phyloP scores from a whole-genome alignment of 1,284 basidiomycete genomes.

The Cutaneotrichosporon curvatum region DNA sequence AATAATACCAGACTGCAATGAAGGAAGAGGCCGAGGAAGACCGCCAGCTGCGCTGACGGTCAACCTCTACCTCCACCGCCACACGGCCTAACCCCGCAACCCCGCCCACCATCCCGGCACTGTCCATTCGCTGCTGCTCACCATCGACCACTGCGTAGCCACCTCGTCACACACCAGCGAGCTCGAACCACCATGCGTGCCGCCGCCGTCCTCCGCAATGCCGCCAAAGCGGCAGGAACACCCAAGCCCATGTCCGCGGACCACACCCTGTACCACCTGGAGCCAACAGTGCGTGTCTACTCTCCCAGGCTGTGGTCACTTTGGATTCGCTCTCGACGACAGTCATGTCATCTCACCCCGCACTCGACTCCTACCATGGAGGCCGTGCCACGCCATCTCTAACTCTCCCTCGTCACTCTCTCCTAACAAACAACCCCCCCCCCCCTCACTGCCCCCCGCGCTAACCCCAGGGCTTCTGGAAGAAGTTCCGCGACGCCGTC shows the following conservation, averaged over 20 bases:
- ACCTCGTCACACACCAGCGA: neutral
- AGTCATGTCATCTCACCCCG: no score
- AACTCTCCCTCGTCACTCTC: neutral
- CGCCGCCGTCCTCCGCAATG: constrained; percentile 30
- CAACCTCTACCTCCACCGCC: neutral
- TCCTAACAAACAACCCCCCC: no score
- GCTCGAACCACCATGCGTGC: constrained; percentile 14
- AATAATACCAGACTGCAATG: no score
- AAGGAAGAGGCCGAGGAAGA: no score
- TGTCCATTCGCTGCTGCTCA: constrained; percentile 2
- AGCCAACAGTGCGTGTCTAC: constrained; percentile 55
- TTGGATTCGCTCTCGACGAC: no score
- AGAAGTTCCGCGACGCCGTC: constrained; percentile 1
- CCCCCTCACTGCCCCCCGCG: constrained; percentile 40
- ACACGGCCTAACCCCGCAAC: constrained; percentile 3
- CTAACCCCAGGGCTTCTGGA: constrained; percentile 47
- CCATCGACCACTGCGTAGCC: neutral
- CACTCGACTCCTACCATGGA: no score
- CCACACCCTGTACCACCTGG: constrained; percentile 77
- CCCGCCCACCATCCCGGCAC: constrained; percentile 1
- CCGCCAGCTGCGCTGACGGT: no score
- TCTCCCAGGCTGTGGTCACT: neutral
- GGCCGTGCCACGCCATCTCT: no score
- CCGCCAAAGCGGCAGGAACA: constrained; percentile 29
- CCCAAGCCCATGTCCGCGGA: constrained; percentile 55